phyloP scores from a whole-genome alignment of 345 rosid species.

The Ceriops zippeliana region DNA sequence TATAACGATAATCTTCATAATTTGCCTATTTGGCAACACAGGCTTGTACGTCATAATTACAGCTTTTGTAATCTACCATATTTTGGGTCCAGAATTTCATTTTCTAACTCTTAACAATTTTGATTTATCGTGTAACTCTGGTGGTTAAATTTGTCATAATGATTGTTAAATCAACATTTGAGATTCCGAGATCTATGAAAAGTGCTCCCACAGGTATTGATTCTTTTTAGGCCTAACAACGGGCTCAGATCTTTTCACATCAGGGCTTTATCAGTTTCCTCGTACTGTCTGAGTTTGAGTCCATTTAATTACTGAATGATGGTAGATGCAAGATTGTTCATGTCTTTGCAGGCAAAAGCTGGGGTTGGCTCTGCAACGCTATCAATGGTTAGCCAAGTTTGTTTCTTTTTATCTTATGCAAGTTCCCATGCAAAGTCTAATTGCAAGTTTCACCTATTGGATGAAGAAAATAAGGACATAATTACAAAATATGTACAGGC shows the following conservation, averaged over 20 bases:
- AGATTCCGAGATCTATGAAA: too few species aligned
- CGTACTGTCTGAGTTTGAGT: background rate
- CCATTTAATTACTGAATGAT: background rate
- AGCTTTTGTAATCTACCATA: too few species aligned
- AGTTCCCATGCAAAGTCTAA: background rate
- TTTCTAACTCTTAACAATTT: too few species aligned
- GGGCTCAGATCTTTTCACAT: background rate
- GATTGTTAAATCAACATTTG: too few species aligned
- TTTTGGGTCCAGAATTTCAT: too few species aligned
- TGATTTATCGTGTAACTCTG: too few species aligned
- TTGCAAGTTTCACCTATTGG: background rate
- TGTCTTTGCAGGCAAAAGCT: conserved; percentile 76
- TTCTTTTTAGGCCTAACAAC: too few species aligned
- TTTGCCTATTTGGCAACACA: too few species aligned
- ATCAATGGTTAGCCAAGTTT: conserved; percentile 64
- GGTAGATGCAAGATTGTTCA: background rate
- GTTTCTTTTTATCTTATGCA: background rate
- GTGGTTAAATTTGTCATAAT: too few species aligned
- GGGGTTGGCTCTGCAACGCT: conserved; percentile 96
- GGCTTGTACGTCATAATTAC: too few species aligned
- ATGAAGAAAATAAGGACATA: conserved; percentile 2
- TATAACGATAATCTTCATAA: too few species aligned
- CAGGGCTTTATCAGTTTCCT: background rate
- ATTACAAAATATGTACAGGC: conserved; percentile 44
- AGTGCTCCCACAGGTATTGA: too few species aligned